These are phyloP conservation scores for Colletotrichum sojae DNA, from an alignment of 2,329 filamentous ascomycete genomes.

Conservation along the genomic window DNA sequence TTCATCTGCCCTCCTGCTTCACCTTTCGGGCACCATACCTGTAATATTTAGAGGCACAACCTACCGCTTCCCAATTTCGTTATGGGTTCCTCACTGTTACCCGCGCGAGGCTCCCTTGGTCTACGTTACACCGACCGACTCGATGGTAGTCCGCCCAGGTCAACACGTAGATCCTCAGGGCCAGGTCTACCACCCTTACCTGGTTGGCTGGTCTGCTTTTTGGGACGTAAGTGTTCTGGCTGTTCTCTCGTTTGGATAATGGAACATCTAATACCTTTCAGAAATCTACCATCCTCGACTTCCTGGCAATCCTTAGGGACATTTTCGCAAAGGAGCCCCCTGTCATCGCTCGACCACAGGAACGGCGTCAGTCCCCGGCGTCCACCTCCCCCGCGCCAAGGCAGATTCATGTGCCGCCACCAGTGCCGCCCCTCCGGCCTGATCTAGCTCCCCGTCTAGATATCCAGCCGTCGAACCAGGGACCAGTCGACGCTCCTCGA, in stretches of 20 bases:
- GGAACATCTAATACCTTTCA: constrained; percentile 47
- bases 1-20: constrained; percentile 86
- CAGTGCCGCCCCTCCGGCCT: constrained; percentile 79
- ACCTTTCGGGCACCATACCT: constrained; percentile 90
- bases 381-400: constrained; percentile 50
- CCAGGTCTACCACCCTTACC: constrained; percentile 94
- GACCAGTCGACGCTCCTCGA: constrained; percentile 49
- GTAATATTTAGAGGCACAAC: constrained; percentile 89
- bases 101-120: constrained; percentile 87
- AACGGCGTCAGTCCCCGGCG: constrained; percentile 54
- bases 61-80: constrained; percentile 90
- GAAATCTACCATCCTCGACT: constrained; percentile 89
- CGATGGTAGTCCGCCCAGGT: constrained; percentile 90
- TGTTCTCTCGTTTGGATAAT: neutral
- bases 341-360: constrained; percentile 80
- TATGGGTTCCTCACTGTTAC: constrained; percentile 96
- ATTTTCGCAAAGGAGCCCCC: constrained; percentile 96
- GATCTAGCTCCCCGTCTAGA: constrained; percentile 67
- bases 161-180: constrained; percentile 97
- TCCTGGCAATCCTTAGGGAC: constrained; percentile 85
- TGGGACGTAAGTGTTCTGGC: constrained; percentile 81
- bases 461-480: constrained; percentile 49
- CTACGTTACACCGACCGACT: constrained; percentile 89
- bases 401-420: constrained; percentile 67
- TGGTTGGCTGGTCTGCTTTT: constrained; percentile 89